Evolutionary conservation across 768 basidiomycete genomes (phyloP).

Genomic region (Galerina marginata): DNA sequence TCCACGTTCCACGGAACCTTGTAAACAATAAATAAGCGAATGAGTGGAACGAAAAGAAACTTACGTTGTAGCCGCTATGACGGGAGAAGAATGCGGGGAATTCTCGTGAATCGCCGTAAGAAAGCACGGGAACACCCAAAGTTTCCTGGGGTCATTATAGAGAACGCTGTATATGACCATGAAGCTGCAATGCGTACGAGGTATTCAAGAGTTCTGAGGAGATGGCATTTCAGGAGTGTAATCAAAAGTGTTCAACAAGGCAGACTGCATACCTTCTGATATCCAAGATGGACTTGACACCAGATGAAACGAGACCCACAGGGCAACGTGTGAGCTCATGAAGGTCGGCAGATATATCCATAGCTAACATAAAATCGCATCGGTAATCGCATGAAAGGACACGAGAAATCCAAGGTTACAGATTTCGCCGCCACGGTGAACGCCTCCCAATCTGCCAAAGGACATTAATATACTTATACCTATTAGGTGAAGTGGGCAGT

Average conservation of each 20-base stretch:
- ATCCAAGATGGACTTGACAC: conserved; percentile 94
- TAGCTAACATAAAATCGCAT: conserved; percentile 52
- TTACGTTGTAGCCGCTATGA: conserved; percentile 79
- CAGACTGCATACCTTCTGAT: conserved; percentile 66
- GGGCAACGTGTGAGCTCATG: conserved; percentile 88
- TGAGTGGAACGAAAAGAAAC: conserved; percentile 9
- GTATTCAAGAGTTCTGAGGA: conserved; percentile 77
- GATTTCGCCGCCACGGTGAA: conserved; percentile 54
- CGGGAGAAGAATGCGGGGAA: conserved; percentile 96
- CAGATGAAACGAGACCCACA: conserved; percentile 91
- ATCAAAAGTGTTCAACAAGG: not conserved
- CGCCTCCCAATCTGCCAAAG: conserved; percentile 38
- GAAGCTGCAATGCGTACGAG: conserved; percentile 49
- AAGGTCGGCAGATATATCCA: conserved; percentile 96
- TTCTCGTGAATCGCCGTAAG: conserved; percentile 74
- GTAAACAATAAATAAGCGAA: not conserved
- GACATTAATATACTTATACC: not conserved
- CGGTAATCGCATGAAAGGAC: not conserved
- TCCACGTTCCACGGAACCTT: conserved; percentile 83
- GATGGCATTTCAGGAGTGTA: not conserved
- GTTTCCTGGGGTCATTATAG: conserved; percentile 70
- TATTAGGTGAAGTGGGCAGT: conserved; percentile 1
- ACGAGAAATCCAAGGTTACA: conserved; percentile 32
- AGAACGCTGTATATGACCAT: not conserved
- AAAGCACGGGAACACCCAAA: conserved; percentile 88